A percentile compares a stretch with the other conserved stretches of the same genome.
phyloP scores from a whole-genome alignment of 164 flowering plant species.

The Chimonanthus salicifolius region DNA sequence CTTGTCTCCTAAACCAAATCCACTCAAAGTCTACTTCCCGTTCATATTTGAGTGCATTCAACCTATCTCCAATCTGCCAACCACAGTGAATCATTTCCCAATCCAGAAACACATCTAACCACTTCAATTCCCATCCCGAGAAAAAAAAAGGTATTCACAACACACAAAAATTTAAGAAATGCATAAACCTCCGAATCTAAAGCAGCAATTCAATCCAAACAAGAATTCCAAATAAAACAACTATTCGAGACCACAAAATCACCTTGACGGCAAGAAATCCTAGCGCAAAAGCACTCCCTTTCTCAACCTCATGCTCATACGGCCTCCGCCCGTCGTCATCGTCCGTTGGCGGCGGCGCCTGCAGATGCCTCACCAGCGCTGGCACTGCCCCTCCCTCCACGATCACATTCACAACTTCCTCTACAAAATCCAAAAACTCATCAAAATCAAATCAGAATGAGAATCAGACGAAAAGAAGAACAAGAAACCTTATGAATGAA shows the following conservation, averaged over 20 bases:
- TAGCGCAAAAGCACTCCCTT: conserved; percentile 77
- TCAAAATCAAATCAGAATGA: conserved; percentile 1
- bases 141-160: too few species aligned
- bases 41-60: too few species aligned
- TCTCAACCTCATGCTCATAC: conserved; percentile 85
- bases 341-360: conserved; percentile 38
- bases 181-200: neutral
- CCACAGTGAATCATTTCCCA: neutral
- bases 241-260: neutral
- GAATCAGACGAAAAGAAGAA: neutral
- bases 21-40: too few species aligned
- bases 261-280: conserved; percentile 93
- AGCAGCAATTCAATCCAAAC: neutral
- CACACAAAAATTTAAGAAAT: too few species aligned
- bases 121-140: neutral
- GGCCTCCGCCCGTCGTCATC: conserved; percentile 42
- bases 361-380: conserved; percentile 72
- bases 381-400: conserved; percentile 88
- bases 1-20: too few species aligned
- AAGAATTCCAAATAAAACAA: neutral
- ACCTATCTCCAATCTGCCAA: neutral
- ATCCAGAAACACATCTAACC: neutral
- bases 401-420: conserved; percentile 70
- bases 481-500: neutral
- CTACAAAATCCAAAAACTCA: conserved; percentile 23